These are phyloP conservation scores for Selenicereus undatus DNA, from an alignment of 148 eudicot species.

Conservation along the genomic window DNA sequence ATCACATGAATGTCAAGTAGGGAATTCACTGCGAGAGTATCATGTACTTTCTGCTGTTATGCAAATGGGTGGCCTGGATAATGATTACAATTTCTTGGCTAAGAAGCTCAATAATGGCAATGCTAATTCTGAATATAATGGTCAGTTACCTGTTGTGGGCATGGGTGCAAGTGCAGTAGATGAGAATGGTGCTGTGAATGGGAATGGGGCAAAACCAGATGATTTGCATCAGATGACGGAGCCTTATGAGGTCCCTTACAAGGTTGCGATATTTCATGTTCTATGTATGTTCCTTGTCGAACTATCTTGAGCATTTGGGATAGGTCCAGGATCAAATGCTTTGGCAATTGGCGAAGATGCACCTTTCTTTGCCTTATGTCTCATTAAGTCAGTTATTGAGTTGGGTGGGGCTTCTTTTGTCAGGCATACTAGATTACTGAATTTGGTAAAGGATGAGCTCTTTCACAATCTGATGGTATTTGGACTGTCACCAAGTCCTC, in stretches of 20 bases:
- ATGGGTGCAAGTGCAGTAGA: too few species aligned
- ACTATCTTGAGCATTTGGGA: constrained; percentile 63
- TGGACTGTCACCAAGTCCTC: constrained; percentile 83
- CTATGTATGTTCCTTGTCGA: constrained; percentile 75
- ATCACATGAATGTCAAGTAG: too few species aligned
- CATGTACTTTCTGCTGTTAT: constrained; percentile 19
- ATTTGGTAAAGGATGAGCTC: constrained; percentile 76
- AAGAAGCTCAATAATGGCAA: constrained; percentile 47
- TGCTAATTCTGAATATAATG: constrained; percentile 48
- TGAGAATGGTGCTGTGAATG: constrained; percentile 47
- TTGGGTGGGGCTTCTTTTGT: constrained; percentile 71
- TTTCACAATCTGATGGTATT: constrained; percentile 80
- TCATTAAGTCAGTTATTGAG: constrained; percentile 83
- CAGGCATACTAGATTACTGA: constrained; percentile 61
- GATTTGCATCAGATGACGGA: constrained; percentile 51
- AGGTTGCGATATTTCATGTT: constrained; percentile 90
- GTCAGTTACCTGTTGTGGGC: constrained; percentile 33
- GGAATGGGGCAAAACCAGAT: constrained; percentile 48
- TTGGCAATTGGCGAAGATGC: constrained; percentile 86
- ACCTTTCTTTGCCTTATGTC: constrained; percentile 82
- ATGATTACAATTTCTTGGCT: constrained; percentile 28
- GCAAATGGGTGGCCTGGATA: constrained; percentile 48
- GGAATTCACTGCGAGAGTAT: too few species aligned
- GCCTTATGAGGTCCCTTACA: constrained; percentile 84
- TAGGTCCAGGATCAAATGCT: constrained; percentile 61